Evolutionary conservation across 2,329 filamentous ascomycete genomes (phyloP).

Genomic region (Rutstroemia sp.): DNA sequence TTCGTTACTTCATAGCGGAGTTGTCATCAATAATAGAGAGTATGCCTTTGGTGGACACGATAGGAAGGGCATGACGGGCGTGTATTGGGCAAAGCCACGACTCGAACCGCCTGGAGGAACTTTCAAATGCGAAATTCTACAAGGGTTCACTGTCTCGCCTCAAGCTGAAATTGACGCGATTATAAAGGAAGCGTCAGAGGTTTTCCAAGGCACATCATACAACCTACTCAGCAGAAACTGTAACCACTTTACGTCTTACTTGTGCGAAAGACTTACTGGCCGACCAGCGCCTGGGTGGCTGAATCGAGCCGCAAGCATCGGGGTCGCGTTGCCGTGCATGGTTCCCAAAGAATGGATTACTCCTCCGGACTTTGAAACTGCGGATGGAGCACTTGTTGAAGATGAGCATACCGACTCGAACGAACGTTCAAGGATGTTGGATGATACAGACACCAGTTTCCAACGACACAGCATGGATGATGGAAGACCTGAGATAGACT

Average conservation of each 20-base stretch:
- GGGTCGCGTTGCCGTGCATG: conserved; percentile 72
- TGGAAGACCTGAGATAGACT: conserved; percentile 3
- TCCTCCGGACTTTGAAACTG: conserved; percentile 67
- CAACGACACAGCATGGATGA: conserved; percentile 26
- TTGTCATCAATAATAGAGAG: conserved; percentile 72
- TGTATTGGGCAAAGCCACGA: conserved; percentile 73
- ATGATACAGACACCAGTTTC: conserved; percentile 22
- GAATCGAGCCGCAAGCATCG: conserved; percentile 78
- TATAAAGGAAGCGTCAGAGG: conserved; percentile 59
- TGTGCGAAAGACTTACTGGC: conserved; percentile 67
- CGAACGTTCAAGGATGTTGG: conserved; percentile 54
- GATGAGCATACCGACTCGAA: conserved; percentile 40
- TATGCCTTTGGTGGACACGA: conserved; percentile 84
- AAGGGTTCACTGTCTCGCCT: conserved; percentile 68
- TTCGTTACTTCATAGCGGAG: conserved; percentile 73
- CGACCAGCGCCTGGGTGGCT: conserved; percentile 66
- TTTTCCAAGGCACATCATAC: conserved; percentile 70
- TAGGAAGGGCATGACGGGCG: conserved; percentile 61
- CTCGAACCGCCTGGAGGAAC: conserved; percentile 70
- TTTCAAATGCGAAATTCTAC: conserved; percentile 67
- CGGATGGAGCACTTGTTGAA: conserved; percentile 59
- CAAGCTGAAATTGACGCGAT: conserved; percentile 64
- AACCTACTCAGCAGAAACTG: conserved; percentile 80
- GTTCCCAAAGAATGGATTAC: conserved; percentile 78
- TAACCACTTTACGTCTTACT: conserved; percentile 78